Percentiles rank a stretch among this genome's conserved stretches.
phyloP scores from a whole-genome alignment of 345 rosid species.

The Turnera subulata region DNA sequence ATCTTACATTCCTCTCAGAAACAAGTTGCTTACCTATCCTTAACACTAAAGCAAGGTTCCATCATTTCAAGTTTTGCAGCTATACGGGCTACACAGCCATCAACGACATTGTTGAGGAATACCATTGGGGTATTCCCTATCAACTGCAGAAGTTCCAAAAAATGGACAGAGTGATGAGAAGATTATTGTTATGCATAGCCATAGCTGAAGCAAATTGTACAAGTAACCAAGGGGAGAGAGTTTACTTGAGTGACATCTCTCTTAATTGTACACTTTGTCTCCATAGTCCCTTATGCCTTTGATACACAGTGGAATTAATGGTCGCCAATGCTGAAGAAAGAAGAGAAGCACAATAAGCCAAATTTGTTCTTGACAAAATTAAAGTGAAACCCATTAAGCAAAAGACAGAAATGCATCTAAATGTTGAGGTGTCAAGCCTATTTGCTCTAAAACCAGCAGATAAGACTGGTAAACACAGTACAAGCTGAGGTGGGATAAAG shows the following conservation, averaged over 20 bases:
- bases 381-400: too few relatives aligned
- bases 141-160: background rate
- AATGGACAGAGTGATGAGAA: background rate
- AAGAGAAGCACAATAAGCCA: too few relatives aligned
- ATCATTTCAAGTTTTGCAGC: conserved; percentile 6
- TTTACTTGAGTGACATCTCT: background rate
- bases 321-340: too few relatives aligned
- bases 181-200: background rate
- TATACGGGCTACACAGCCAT: background rate
- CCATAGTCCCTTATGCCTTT: background rate
- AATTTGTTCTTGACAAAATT: too few relatives aligned
- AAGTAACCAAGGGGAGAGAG: background rate
- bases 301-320: too few relatives aligned
- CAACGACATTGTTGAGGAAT: background rate
- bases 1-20: background rate
- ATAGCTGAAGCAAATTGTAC: background rate
- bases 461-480: too few relatives aligned
- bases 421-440: too few relatives aligned
- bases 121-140: conserved; percentile 8
- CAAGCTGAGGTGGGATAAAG: too few relatives aligned
- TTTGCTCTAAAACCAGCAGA: too few relatives aligned
- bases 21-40: background rate
- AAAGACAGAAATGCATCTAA: too few relatives aligned
- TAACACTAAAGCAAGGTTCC: conserved; percentile 10
- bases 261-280: background rate